Base-by-base conservation (phyloP, 192 early-diverging fungal species). In the Coemansia sp. region DNA sequence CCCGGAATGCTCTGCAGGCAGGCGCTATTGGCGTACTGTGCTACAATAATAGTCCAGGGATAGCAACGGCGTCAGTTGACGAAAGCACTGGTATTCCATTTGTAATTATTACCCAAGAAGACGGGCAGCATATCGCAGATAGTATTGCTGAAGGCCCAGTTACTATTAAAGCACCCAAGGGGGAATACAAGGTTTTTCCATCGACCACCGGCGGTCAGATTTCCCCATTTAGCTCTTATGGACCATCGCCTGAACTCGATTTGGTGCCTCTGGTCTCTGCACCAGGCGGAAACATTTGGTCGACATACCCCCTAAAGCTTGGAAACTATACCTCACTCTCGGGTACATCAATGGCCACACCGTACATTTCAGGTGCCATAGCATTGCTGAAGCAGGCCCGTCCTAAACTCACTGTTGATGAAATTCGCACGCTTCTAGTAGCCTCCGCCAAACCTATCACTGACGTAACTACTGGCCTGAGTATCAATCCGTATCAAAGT, bases 321-420 rank as follows among this genome's bases (percentile, higher is more conserved):
- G 81, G 83, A 24, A 24, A 53, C 24, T 85, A 83, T 14, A 65
- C 65, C 24, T 62, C 80, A 19, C 38, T 81, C n/a, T 84, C 86
- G 19, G 93, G 92, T 19, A 94, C 93, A 9, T 91, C 89, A 25
- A 94, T 95, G 93, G 84, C 93, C 5, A 79, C 84, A 24, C 91
- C 93, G 0, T 89, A 90, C 63, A 70, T 89, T 19, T 84, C 88
- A 19, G 93, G 92, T 7, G 64, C 85, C 3, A 69, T 86, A 3
- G 92, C 91, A 1, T 69, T 95, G 26, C 64, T 88, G 10, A 73
- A 85, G 50, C 83, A 89, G 56, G 78, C 78, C 7, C 60, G 66
- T 23, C 83, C 82, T 8, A 51, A 69, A 10, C 59, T 71, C 19
- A 49, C 23, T 2, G 64, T 62, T 55, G 58, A 54, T 18, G 65